These are phyloP conservation scores for Chalciporus chontae DNA, from an alignment of 768 basidiomycete genomes.

Conservation along the genomic window DNA sequence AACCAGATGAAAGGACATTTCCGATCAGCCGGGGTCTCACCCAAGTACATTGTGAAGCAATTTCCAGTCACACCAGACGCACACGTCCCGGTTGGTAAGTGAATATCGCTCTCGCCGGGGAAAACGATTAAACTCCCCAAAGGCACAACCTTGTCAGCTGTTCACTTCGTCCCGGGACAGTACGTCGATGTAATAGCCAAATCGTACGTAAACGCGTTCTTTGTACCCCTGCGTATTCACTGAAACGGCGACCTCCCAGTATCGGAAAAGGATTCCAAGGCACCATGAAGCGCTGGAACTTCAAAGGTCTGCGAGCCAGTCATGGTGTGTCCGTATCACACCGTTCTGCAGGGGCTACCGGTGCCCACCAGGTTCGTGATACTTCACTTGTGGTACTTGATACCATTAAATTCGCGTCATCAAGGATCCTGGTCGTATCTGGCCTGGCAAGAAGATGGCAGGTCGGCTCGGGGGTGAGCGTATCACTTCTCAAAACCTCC, in stretches of 20 bases:
- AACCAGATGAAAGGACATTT: slow-evolving; percentile 89
- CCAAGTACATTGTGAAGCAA: slow-evolving; percentile 84
- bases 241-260: slow-evolving; percentile 39
- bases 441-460: slow-evolving; percentile 98
- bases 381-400: neutral
- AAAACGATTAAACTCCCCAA: neutral
- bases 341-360: slow-evolving; percentile 89
- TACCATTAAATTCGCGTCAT: neutral
- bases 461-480: slow-evolving; percentile 86
- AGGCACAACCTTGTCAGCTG: slow-evolving; percentile 88
- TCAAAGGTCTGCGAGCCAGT: slow-evolving; percentile 85
- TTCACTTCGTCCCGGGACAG: slow-evolving; percentile 97
- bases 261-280: slow-evolving; percentile 98
- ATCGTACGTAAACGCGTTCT: slow-evolving; percentile 59
- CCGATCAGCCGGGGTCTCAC: slow-evolving; percentile 70
- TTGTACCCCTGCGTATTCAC: neutral
- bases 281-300: slow-evolving; percentile 94
- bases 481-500: slow-evolving; percentile 82
- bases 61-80: slow-evolving; percentile 89
- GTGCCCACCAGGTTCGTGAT: slow-evolving; percentile 81
- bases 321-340: slow-evolving; percentile 97
- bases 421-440: slow-evolving; percentile 93
- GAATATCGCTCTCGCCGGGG: neutral
- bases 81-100: slow-evolving; percentile 81
- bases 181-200: slow-evolving; percentile 89